Evolutionary conservation across 768 basidiomycete species (phyloP), one percentile per base, ranked within the genome.

Genomic region (Pulveroboletus sp.): DNA sequence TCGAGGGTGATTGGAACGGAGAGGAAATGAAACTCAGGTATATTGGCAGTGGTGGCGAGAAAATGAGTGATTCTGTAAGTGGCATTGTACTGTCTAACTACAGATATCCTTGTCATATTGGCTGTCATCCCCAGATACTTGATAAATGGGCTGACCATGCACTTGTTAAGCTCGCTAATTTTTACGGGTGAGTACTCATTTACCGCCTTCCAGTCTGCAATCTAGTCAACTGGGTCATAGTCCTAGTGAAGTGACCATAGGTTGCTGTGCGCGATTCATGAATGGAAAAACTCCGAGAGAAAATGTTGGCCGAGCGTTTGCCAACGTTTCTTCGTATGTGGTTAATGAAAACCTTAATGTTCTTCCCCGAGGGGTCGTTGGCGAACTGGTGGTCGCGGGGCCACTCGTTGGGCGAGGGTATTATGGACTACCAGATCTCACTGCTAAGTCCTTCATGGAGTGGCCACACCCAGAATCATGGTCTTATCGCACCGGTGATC

Each of bases 161-260:
- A 15, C 65, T 65, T 53, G 67, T 79, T 32, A 69, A 68, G 21
- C 61, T 79, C 11, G 76, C 71, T 9, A 79, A 78, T 52, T 77
- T 77, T 51, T 77, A 79, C 54, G 77, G 78, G 70, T 71, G 42
- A 36, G 54, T 8, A 17, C 21, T 27, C 15, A 43, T 6, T 57
- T 5, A 21, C 9, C 30, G 35, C 27, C 24, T 39, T 26, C 4
- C 27, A 18, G 26, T 43, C 21, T 38, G 17, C 38, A 10, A 39
- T 15, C 18, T 31, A 35, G 31, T 27, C 12, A 27, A 47, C 38
- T 24, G n/a, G 42, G n/a, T 17, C 10, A 24, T 40, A 72, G 70
- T 1, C 78, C 78, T 15, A 79, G 72, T 45, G 77, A 79, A 58
- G 77, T 70, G 18, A 77, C 77, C 8, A 79, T 79, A 52, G 77